Conservation (phyloP, 176 grass and related monocot genomes). For the Chrysopogon serrulatus region DNA sequence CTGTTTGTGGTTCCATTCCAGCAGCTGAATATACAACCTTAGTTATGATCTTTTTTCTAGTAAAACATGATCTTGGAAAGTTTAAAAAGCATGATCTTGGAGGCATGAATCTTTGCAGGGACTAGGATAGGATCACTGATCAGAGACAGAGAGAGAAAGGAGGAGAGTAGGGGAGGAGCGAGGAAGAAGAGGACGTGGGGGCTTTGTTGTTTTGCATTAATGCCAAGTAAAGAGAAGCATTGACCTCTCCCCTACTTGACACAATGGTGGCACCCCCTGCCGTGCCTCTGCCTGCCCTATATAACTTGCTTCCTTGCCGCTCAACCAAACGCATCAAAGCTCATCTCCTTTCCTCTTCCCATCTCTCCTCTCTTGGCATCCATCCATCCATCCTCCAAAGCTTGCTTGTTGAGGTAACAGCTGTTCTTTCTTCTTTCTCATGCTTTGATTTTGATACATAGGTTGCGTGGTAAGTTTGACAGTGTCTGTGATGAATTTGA, state of each 20-base stretch:
- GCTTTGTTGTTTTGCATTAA: slow-evolving; percentile 46
- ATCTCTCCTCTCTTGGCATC: not conserved
- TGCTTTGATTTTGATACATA: not conserved
- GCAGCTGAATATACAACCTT: not conserved
- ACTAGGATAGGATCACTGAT: slow-evolving; percentile 25
- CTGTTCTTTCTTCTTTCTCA: slow-evolving; percentile 15
- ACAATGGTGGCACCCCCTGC: not conserved
- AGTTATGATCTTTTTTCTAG: not conserved
- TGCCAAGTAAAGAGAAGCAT: slow-evolving; percentile 51
- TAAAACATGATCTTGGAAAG: slow-evolving; percentile 17
- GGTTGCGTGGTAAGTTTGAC: not conserved
- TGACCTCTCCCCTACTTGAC: slow-evolving; percentile 46
- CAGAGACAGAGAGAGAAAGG: slow-evolving; percentile 1
- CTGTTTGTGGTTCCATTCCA: not conserved
- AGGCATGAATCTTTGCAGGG: slow-evolving; percentile 2
- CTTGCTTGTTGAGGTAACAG: not conserved
- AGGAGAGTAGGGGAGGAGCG: too few species aligned
- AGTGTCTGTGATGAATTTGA: not conserved
- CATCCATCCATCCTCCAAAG: not conserved
- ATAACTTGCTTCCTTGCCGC: slow-evolving; percentile 27
- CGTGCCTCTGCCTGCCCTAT: slow-evolving; percentile 22
- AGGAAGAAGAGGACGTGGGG: not conserved
- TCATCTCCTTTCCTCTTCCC: slow-evolving; percentile 14
- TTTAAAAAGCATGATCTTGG: not conserved
- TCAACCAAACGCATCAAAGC: slow-evolving; percentile 30